phyloP scores from a whole-genome alignment of 768 basidiomycete species.

The Tulasnella sp. region DNA sequence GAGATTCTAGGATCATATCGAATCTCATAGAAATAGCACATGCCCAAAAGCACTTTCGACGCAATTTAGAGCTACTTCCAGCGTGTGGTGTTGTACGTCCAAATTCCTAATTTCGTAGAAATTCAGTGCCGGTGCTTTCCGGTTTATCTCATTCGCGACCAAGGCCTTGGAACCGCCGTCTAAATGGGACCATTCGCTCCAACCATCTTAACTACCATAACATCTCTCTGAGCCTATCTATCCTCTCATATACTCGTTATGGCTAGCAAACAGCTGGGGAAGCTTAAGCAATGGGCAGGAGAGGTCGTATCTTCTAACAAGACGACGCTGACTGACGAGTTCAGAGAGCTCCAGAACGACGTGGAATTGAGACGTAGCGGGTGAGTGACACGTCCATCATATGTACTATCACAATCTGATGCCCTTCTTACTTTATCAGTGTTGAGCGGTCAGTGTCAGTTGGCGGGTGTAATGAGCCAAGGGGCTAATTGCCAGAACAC shows the following conservation, averaged over 20 bases:
- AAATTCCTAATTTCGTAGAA: no score
- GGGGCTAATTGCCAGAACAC: constrained; percentile 8
- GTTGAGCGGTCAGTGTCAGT: background rate
- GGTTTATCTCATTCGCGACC: background rate
- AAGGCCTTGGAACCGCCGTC: background rate
- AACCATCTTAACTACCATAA: background rate
- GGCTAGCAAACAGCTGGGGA: constrained; percentile 17
- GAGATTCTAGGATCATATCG: constrained; percentile 13
- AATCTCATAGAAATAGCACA: background rate
- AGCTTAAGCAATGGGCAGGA: constrained; percentile 60
- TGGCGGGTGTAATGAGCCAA: background rate
- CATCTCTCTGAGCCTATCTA: background rate
- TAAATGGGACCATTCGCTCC: background rate
- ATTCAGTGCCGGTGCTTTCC: no score
- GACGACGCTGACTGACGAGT: constrained; percentile 65
- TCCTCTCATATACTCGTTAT: background rate
- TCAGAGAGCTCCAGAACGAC: constrained; percentile 71
- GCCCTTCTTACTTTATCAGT: constrained; percentile 7
- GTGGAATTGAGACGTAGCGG: constrained; percentile 56
- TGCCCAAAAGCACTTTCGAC: no score
- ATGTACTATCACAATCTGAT: constrained; percentile 41
- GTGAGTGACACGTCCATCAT: constrained; percentile 39
- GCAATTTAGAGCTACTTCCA: no score
- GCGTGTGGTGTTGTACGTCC: no score
- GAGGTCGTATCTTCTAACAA: constrained; percentile 80